phyloP scores from a whole-genome alignment of 73 alveolate genomes.

The Symbiodinium pilosum region DNA sequence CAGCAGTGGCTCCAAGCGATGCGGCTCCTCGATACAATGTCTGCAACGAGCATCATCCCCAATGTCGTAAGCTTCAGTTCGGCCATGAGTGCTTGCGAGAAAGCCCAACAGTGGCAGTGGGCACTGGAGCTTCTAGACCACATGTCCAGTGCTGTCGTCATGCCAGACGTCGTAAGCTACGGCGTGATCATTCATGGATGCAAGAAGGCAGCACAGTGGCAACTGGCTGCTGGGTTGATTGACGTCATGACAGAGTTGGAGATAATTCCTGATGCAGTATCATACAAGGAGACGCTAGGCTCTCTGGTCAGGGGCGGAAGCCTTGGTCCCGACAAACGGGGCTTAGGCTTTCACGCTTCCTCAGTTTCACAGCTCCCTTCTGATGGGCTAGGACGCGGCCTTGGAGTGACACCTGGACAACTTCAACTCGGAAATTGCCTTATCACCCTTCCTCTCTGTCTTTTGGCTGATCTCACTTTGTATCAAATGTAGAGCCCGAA shows the following conservation, averaged over 20 bases:
- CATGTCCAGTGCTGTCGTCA: neutral
- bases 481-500: too few relatives aligned
- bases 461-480: too few relatives aligned
- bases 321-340: neutral
- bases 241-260: neutral
- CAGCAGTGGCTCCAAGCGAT: constrained; percentile 28
- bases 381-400: too few relatives aligned
- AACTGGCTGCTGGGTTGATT: neutral
- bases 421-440: too few relatives aligned
- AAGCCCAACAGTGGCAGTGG: neutral
- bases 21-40: neutral
- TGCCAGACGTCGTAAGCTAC: constrained; percentile 16
- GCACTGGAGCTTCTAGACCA: neutral
- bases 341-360: neutral
- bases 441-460: too few relatives aligned
- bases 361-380: too few relatives aligned
- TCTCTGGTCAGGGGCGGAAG: neutral
- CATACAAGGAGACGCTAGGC: constrained; percentile 33
- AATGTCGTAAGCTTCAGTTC: neutral
- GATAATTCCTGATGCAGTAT: neutral
- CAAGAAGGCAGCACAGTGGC: constrained; percentile 12
- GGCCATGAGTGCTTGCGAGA: constrained; percentile 29
- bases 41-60: neutral
- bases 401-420: too few relatives aligned
- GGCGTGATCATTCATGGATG: neutral